Conservation (phyloP, 495 filamentous ascomycete species). For the Penicillium paxilli region DNA sequence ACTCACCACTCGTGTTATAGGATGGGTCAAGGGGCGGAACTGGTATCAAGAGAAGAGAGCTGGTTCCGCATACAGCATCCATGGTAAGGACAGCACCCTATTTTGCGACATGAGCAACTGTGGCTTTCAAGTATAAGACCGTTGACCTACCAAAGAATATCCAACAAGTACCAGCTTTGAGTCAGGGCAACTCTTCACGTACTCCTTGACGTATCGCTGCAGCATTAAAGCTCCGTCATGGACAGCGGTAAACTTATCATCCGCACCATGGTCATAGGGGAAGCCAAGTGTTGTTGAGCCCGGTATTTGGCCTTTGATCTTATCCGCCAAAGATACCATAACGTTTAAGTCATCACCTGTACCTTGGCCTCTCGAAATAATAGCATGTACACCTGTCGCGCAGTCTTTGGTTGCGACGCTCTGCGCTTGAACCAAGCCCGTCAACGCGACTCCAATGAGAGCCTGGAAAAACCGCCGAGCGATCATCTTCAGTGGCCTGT, state of each 20-base stretch:
- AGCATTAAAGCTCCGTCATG: conserved; percentile 16
- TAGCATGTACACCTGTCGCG: conserved; percentile 21
- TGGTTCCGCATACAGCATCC: conserved; percentile 23
- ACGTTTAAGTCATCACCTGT: conserved; percentile 21
- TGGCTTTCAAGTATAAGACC: not conserved
- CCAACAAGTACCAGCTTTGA: conserved; percentile 19
- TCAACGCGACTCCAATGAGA: not conserved
- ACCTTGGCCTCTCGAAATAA: conserved; percentile 23
- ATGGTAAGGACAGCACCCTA: conserved; percentile 23
- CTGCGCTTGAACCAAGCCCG: conserved; percentile 8
- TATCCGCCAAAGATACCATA: conserved; percentile 14
- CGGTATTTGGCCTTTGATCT: conserved; percentile 21
- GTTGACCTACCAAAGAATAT: conserved; percentile 18
- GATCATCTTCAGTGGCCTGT: not conserved
- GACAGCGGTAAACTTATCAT: conserved; percentile 12
- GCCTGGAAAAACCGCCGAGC: not conserved
- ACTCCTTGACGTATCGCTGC: conserved; percentile 19
- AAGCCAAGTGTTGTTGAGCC: conserved; percentile 23
- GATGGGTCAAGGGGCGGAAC: not conserved
- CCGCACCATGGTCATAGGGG: conserved; percentile 17
- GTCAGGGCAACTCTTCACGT: conserved; percentile 14
- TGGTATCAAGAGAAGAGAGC: conserved; percentile 5
- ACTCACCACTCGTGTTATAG: conserved; percentile 11
- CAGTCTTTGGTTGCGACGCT: conserved; percentile 9
- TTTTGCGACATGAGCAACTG: not conserved